Conservation (phyloP, 2,329 filamentous ascomycete species). For the Orbilia ellipsospora region DNA sequence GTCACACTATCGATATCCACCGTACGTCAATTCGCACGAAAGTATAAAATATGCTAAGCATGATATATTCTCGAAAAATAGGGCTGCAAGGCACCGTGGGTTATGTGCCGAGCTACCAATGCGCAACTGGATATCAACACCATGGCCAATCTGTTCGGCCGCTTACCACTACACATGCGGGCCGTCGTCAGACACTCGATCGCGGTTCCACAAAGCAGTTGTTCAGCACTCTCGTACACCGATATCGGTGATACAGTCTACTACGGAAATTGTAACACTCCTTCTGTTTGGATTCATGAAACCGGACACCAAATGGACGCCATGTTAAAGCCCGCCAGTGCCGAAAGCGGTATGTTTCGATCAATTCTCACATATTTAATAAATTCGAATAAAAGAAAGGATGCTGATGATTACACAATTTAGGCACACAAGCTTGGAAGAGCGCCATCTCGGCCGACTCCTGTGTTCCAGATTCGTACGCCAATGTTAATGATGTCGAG, state of each 20-base stretch:
- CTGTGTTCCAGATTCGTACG: constrained; percentile 34
- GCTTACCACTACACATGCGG: constrained; percentile 60
- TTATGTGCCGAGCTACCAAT: constrained; percentile 60
- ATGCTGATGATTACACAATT: background rate
- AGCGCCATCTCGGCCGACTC: constrained; percentile 12
- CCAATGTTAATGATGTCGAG: constrained; percentile 28
- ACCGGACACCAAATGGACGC: constrained; percentile 42
- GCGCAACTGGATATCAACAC: constrained; percentile 56
- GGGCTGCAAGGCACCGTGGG: constrained; percentile 60
- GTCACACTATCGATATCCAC: background rate
- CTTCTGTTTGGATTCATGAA: constrained; percentile 45
- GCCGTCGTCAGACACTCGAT: constrained; percentile 58
- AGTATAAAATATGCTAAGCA: constrained; percentile 1
- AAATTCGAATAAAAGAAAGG: background rate
- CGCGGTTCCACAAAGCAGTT: constrained; percentile 44
- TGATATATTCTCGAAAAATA: background rate
- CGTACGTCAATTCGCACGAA: background rate
- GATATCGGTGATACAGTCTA: constrained; percentile 33
- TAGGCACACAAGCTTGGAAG: constrained; percentile 27
- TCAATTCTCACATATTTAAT: no score
- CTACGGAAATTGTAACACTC: constrained; percentile 31
- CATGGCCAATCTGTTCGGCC: constrained; percentile 60
- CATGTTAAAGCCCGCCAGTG: constrained; percentile 25
- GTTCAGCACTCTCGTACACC: constrained; percentile 30
- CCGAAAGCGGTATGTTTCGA: constrained; percentile 25